Evolutionary conservation across 768 basidiomycete genomes (phyloP).

Genomic region (Phaeotremella fagi): DNA sequence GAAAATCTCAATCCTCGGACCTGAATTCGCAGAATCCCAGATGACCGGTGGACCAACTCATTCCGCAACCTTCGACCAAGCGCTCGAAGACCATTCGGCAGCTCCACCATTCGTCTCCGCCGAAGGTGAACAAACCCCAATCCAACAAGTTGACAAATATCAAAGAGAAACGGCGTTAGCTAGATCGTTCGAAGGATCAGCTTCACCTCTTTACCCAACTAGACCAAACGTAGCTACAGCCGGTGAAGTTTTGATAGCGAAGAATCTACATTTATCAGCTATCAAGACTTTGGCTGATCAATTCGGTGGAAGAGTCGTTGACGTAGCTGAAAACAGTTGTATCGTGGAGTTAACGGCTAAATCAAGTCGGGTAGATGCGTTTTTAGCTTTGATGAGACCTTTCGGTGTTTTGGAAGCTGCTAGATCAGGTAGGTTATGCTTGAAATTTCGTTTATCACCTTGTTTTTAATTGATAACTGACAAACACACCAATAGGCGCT

Average conservation of each 20-base stretch:
- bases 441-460: background rate
- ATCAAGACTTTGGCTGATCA: constrained; percentile 76
- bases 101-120: constrained; percentile 78
- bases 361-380: constrained; percentile 84
- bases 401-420: constrained; percentile 95
- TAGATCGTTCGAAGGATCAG: constrained; percentile 65
- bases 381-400: constrained; percentile 82
- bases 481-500: constrained; percentile 56
- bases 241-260: constrained; percentile 79
- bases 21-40: constrained; percentile 92
- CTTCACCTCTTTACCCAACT: constrained; percentile 34
- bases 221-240: constrained; percentile 46
- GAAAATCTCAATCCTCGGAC: constrained; percentile 94
- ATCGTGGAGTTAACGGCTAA: constrained; percentile 95
- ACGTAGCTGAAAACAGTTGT: constrained; percentile 88
- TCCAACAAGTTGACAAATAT: constrained; percentile 52
- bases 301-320: constrained; percentile 88
- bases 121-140: constrained; percentile 47
- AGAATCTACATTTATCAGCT: constrained; percentile 85
- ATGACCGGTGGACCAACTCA: constrained; percentile 78
- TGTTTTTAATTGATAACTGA: background rate
- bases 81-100: constrained; percentile 49
- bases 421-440: constrained; percentile 67
- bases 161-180: constrained; percentile 70
- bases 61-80: constrained; percentile 50